Evolutionary conservation across 2,329 filamentous ascomycete species (phyloP), one percentile per base, ranked within the genome.

Genomic region (Ceratocystis eucalypticola): DNA sequence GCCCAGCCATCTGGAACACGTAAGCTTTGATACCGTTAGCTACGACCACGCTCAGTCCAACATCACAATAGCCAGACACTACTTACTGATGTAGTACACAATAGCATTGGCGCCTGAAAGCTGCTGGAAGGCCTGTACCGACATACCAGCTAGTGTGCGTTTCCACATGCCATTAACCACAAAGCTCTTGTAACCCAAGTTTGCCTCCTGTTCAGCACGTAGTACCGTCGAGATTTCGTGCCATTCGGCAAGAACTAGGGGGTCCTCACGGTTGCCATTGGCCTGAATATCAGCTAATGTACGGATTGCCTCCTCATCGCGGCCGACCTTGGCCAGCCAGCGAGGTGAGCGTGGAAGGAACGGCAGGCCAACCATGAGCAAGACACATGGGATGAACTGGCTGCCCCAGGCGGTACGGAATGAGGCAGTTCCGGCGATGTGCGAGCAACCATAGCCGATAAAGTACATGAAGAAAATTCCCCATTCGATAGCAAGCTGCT

Each of bases 401-500:
- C 85, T 74, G 65, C 80, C 85, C 84, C 84, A 88, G 10, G 85
- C 83, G 1, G 85, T 78, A 45, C 85, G 77, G 78, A 86, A 88
- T 0, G 84, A 81, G 1, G 80, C 77, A 0, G 80, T 73, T 10
- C 83, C 81, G 0, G 78, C 71, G 69, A 89, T 82, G 72, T 80
- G 84, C 66, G 81, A 84, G 73, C 82, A 84, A 25, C 85, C 88
- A 71, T 86, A 82, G 25, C 81, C 81, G 73, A 88, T 82, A 72
- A 84, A 86, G 77, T 87, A 88, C 84, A 88, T 87, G 75, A 87
- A 85, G 67, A 87, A 72, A 69, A 87, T 87, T 69, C 74, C 75
- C 74, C 74, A 88, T 69, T 88, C 88, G 68, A 91, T 90, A 30
- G 87, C 85, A 78, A 86, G 87, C 73, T 91, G 88, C 73, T 91